phyloP scores from a whole-genome alignment of 2,329 filamentous ascomycete genomes.

The Aspergillus ruber region DNA sequence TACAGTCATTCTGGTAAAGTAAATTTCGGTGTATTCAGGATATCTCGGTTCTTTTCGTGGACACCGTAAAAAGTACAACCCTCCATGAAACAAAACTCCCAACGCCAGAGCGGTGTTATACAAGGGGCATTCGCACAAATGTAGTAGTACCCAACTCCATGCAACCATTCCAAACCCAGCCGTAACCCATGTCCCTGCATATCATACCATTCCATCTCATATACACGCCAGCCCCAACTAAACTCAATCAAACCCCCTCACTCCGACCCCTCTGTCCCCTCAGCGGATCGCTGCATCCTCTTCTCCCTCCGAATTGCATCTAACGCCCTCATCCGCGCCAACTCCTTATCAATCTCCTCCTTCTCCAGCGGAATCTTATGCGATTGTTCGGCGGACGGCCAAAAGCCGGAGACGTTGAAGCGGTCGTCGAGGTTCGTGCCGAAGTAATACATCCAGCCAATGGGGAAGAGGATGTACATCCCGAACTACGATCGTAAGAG shows the following conservation, averaged over 20 bases:
- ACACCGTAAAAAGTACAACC: too few species aligned
- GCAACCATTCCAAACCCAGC: too few species aligned
- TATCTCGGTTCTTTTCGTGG: too few species aligned
- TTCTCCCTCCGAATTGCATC: slow-evolving; percentile 43
- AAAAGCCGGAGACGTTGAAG: slow-evolving; percentile 86
- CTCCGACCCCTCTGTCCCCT: slow-evolving; percentile 12
- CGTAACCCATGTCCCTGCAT: too few species aligned
- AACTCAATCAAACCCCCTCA: neutral
- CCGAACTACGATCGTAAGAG: too few species aligned
- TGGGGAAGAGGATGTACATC: slow-evolving; percentile 98
- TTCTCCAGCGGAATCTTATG: slow-evolving; percentile 49
- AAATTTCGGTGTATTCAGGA: neutral
- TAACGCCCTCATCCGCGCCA: slow-evolving; percentile 59
- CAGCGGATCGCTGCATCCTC: slow-evolving; percentile 35
- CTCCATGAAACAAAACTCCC: neutral
- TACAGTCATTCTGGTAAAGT: neutral
- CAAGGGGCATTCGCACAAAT: neutral
- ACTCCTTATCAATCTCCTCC: slow-evolving; percentile 66
- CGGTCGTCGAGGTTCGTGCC: slow-evolving; percentile 93
- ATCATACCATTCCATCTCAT: too few species aligned
- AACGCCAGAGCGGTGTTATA: slow-evolving; percentile 1
- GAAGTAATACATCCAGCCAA: slow-evolving; percentile 99
- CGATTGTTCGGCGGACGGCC: slow-evolving; percentile 63
- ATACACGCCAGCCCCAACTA: too few species aligned
- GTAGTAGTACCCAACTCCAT: too few species aligned